Conservation (phyloP, 352 stramenopile species). For the Globisporangium rhizosaccharum region DNA sequence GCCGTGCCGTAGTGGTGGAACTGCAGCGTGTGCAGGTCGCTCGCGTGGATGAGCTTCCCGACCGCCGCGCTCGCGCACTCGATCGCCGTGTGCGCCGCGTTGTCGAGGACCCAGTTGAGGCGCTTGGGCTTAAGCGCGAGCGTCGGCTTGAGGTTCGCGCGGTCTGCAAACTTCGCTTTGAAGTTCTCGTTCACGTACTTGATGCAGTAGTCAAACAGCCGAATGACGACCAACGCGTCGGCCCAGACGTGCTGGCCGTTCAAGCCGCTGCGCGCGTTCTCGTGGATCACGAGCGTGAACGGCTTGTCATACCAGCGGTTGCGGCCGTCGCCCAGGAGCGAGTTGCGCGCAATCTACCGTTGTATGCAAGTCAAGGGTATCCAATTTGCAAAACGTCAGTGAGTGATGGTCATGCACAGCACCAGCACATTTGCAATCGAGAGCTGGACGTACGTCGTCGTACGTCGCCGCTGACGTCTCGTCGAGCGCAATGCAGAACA, state of each 20-base stretch:
- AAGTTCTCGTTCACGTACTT: conserved; percentile 91
- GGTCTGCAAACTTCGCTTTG: conserved; percentile 79
- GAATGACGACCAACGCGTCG: conserved; percentile 94
- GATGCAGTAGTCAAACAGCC: conserved; percentile 92
- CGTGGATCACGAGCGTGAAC: conserved; percentile 94
- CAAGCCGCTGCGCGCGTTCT: conserved; percentile 94
- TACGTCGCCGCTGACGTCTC: conserved; percentile 79
- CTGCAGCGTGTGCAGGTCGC: conserved; percentile 87
- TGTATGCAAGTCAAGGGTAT: conserved; percentile 4
- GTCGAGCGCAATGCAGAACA: conserved; percentile 92
- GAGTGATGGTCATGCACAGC: background rate
- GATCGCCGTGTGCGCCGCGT: conserved; percentile 74
- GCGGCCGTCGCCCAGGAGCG: conserved; percentile 81
- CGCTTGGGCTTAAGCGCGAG: conserved; percentile 62
- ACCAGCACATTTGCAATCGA: background rate
- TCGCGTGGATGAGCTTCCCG: conserved; percentile 89
- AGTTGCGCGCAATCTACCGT: conserved; percentile 63
- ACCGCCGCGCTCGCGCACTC: conserved; percentile 86
- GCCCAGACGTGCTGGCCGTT: conserved; percentile 97
- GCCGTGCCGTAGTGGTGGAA: conserved; percentile 91
- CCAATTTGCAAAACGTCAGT: background rate
- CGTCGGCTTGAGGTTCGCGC: conserved; percentile 59
- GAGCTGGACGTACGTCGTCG: conserved; percentile 43
- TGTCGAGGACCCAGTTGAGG: conserved; percentile 82
- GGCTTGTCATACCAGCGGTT: conserved; percentile 99